Evolutionary conservation across 2,329 filamentous ascomycete species (phyloP).

Genomic region (Talaromyces atroroseus): DNA sequence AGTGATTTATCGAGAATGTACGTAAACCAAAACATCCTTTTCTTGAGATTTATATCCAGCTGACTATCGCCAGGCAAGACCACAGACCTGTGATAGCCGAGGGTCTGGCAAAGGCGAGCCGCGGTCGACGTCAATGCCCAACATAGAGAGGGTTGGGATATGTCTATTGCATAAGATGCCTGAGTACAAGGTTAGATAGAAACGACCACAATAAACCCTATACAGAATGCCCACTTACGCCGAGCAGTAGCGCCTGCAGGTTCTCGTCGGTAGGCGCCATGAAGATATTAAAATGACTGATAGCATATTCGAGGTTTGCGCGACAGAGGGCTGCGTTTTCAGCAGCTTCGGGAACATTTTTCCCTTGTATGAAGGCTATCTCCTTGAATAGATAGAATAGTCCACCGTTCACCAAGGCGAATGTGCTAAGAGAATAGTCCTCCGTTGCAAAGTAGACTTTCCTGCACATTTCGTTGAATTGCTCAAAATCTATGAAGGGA

Average conservation of each 20-base stretch:
- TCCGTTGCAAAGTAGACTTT: conserved; percentile 41
- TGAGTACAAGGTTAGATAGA: conserved; percentile 24
- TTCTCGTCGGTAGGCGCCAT: conserved; percentile 52
- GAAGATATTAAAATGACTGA: conserved; percentile 50
- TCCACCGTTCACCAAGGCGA: conserved; percentile 35
- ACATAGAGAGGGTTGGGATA: conserved; percentile 58
- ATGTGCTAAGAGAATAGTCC: conserved; percentile 36
- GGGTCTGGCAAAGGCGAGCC: conserved; percentile 55
- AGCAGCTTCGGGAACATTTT: conserved; percentile 20
- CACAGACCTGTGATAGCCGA: conserved; percentile 53
- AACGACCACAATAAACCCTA: conserved; percentile 23
- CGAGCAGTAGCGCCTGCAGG: conserved; percentile 55
- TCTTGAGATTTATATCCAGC: conserved; percentile 24
- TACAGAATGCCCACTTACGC: conserved; percentile 37
- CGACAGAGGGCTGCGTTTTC: conserved; percentile 33
- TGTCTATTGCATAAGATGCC: conserved; percentile 58
- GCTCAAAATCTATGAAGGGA: conserved; percentile 29
- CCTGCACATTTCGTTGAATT: conserved; percentile 36
- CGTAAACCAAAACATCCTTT: conserved; percentile 52
- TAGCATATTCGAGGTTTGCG: conserved; percentile 41
- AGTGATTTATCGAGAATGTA: conserved; percentile 57
- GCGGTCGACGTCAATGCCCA: conserved; percentile 59
- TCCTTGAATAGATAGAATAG: conserved; percentile 35
- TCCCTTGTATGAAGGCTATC: conserved; percentile 15
- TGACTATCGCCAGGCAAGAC: conserved; percentile 24